phyloP scores from a whole-genome alignment of 2,329 filamentous ascomycete species.

The Ambrosiella cleistominuta region DNA sequence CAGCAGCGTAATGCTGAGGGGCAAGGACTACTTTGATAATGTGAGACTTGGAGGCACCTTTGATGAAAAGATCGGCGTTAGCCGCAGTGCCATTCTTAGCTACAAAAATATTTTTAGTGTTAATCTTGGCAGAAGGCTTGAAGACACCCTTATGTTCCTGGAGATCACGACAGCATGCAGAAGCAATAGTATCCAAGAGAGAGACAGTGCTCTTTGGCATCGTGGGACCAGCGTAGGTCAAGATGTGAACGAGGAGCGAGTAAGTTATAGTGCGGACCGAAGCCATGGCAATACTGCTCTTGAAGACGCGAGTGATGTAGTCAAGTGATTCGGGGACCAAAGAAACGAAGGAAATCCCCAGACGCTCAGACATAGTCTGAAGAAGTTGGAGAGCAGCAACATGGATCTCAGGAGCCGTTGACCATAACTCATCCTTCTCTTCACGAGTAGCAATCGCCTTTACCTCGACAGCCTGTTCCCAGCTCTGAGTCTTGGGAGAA shows the following conservation, averaged over 20 bases:
- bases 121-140: slow-evolving; percentile 14
- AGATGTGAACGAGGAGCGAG: slow-evolving; percentile 34
- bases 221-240: slow-evolving; percentile 45
- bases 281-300: slow-evolving; percentile 33
- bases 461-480: slow-evolving; percentile 37
- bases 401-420: slow-evolving; percentile 57
- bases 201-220: slow-evolving; percentile 48
- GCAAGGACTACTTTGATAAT: slow-evolving; percentile 19
- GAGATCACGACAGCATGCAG: slow-evolving; percentile 57
- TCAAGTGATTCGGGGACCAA: slow-evolving; percentile 49
- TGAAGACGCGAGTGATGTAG: slow-evolving; percentile 55
- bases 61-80: slow-evolving; percentile 59
- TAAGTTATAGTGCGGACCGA: slow-evolving; percentile 46
- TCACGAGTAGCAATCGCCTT: slow-evolving; percentile 61
- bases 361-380: slow-evolving; percentile 35
- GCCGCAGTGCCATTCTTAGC: slow-evolving; percentile 24
- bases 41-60: slow-evolving; percentile 17
- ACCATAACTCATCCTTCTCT: slow-evolving; percentile 66
- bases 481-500: slow-evolving; percentile 28
- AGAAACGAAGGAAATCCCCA: slow-evolving; percentile 39
- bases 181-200: slow-evolving; percentile 43
- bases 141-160: slow-evolving; percentile 33
- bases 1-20: slow-evolving; percentile 34
- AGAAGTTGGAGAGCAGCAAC: slow-evolving; percentile 49
- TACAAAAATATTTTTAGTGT: slow-evolving; percentile 19